Evolutionary conservation across 768 basidiomycete species (phyloP).

Genomic region (Termitomyces sp.): DNA sequence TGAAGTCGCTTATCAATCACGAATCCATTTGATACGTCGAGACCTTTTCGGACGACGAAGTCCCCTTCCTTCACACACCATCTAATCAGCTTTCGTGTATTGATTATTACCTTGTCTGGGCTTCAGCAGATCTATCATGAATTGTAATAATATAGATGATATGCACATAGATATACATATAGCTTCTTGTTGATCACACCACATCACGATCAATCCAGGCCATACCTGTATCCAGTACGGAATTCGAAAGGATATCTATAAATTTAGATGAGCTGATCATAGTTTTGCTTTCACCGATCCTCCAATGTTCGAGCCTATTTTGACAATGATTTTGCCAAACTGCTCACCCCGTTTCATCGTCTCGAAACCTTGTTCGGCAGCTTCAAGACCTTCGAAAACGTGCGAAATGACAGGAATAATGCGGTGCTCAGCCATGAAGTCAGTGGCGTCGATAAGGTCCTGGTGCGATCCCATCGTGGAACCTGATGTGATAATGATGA

Average conservation of each 20-base stretch:
- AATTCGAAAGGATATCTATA: background rate
- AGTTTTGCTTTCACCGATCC: slow-evolving; percentile 5
- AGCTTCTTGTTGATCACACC: slow-evolving; percentile 3
- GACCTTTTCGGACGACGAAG: background rate
- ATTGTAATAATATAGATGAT: background rate
- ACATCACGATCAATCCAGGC: background rate
- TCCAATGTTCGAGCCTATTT: slow-evolving; percentile 20
- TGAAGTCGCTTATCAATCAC: background rate
- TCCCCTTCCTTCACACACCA: no score
- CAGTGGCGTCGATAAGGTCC: slow-evolving; percentile 67
- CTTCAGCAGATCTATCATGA: background rate
- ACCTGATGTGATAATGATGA: slow-evolving; percentile 32
- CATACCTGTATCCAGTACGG: background rate
- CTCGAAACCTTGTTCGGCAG: slow-evolving; percentile 66
- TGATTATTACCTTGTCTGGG: background rate
- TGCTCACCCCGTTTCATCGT: slow-evolving; percentile 57
- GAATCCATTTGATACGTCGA: background rate
- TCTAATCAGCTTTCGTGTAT: background rate
- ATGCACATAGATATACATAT: slow-evolving; percentile 4
- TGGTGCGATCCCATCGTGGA: slow-evolving; percentile 81
- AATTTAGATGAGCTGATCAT: background rate
- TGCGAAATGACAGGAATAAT: slow-evolving; percentile 69
- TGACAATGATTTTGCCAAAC: slow-evolving; percentile 75
- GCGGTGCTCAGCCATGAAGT: slow-evolving; percentile 58
- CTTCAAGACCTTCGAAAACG: slow-evolving; percentile 59